Percentiles rank a stretch among this genome's conserved stretches.
Conservation (phyloP, 1,284 basidiomycete genomes). For the Malassezia yamatoensis region DNA sequence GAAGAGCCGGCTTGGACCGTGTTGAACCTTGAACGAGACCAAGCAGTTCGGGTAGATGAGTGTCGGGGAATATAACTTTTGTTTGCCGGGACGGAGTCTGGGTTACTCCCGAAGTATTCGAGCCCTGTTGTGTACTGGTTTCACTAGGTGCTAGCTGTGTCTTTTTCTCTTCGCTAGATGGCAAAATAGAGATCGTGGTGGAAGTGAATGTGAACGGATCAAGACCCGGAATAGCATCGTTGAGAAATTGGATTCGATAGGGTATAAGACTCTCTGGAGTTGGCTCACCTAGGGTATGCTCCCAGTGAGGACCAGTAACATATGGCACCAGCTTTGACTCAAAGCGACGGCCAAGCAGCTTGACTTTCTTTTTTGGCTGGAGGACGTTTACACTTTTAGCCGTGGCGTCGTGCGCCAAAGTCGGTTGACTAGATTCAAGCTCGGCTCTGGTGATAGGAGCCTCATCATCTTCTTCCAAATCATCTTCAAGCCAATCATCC, state of each 20-base stretch:
- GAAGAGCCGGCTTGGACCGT: constrained; percentile 27
- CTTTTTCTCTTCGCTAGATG: background rate
- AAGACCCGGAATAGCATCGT: constrained; percentile 32
- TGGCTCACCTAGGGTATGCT: constrained; percentile 23
- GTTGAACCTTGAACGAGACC: constrained; percentile 27
- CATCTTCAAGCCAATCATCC: constrained; percentile 46
- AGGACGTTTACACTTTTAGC: constrained; percentile 6
- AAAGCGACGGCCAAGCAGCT: constrained; percentile 37
- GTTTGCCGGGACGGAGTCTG: background rate
- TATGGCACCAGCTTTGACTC: constrained; percentile 42
- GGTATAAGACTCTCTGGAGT: constrained; percentile 29
- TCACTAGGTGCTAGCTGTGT: background rate
- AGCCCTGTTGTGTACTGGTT: background rate
- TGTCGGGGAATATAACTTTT: constrained; percentile 19
- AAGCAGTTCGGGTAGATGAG: constrained; percentile 26
- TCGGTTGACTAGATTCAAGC: background rate
- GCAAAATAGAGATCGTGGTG: constrained; percentile 11
- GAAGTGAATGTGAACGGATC: constrained; percentile 36
- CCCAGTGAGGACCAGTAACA: constrained; percentile 42
- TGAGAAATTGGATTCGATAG: constrained; percentile 41
- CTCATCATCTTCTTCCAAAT: constrained; percentile 32
- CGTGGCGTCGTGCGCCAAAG: background rate
- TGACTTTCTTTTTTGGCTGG: constrained; percentile 42
- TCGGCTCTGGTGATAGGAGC: constrained; percentile 9
- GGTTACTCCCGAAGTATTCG: background rate